Evolutionary conservation across 2,329 filamentous ascomycete species (phyloP).

Genomic region (Cercospora beticola): DNA sequence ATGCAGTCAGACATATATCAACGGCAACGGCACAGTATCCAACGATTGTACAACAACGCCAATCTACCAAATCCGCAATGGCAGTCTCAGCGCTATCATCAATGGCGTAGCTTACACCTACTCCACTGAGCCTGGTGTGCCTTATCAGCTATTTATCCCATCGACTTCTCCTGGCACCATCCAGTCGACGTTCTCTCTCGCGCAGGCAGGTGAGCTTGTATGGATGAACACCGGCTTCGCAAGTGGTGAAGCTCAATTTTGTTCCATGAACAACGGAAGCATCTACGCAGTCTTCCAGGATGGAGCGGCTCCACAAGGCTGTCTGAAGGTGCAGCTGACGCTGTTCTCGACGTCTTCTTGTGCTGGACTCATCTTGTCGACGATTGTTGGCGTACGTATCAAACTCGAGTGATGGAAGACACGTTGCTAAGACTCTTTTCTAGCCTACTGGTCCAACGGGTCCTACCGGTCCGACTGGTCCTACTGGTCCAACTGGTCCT

Average conservation of each 20-base stretch:
- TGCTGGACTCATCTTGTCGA: conserved; percentile 25
- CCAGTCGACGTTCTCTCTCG: conserved; percentile 30
- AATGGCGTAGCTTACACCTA: conserved; percentile 32
- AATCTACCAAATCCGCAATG: conserved; percentile 31
- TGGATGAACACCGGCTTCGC: conserved; percentile 33
- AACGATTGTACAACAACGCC: conserved; percentile 35
- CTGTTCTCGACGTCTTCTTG: conserved; percentile 31
- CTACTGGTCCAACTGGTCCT: not conserved
- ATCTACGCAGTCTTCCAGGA: conserved; percentile 34
- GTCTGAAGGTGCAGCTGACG: conserved; percentile 31
- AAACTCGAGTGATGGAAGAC: not conserved
- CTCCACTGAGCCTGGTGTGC: conserved; percentile 29
- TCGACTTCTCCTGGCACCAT: conserved; percentile 31
- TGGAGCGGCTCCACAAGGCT: conserved; percentile 29
- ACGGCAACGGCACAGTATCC: conserved; percentile 32
- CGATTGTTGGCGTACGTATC: conserved; percentile 23
- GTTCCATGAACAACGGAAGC: conserved; percentile 32
- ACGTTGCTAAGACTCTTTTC: not conserved
- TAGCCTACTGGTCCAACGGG: not conserved
- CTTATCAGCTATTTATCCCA: conserved; percentile 30
- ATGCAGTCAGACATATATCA: conserved; percentile 25
- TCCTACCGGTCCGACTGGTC: conserved; percentile 19
- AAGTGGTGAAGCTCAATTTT: conserved; percentile 34
- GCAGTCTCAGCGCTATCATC: conserved; percentile 32
- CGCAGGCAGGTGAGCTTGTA: conserved; percentile 23